These are phyloP conservation scores for Barnettozyma wickerhamii DNA, from an alignment of 805 yeast species.

Conservation along the genomic window DNA sequence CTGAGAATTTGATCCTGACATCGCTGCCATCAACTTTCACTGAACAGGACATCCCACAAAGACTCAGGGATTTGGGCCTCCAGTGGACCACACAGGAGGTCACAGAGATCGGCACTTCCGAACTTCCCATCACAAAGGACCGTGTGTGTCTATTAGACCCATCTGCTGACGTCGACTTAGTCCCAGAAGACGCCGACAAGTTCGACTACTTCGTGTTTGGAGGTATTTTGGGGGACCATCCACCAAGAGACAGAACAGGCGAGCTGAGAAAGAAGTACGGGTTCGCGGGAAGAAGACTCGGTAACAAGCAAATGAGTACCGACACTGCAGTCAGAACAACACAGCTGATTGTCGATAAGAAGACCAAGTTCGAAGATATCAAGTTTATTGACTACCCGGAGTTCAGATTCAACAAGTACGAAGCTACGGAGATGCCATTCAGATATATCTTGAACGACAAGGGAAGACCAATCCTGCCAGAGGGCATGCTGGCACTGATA, in stretches of 20 bases:
- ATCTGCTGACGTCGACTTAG: conserved; percentile 68
- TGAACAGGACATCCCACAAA: conserved; percentile 57
- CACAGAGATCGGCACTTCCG: conserved; percentile 34
- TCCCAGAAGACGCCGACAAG: conserved; percentile 57
- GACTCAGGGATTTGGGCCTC: conserved; percentile 55
- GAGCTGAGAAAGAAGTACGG: conserved; percentile 79
- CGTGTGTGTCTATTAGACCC: conserved; percentile 88
- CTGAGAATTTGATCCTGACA: conserved; percentile 66
- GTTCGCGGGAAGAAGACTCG: conserved; percentile 81
- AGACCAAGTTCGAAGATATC: conserved; percentile 61
- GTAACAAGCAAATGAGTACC: conserved; percentile 91
- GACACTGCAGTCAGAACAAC: conserved; percentile 96
- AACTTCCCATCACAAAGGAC: conserved; percentile 41
- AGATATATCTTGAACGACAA: conserved; percentile 68
- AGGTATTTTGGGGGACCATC: conserved; percentile 93
- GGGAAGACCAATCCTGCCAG: conserved; percentile 79
- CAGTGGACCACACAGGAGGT: conserved; percentile 82
- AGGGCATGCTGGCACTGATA: conserved; percentile 86
- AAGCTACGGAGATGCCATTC: conserved; percentile 97
- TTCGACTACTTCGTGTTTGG: conserved; percentile 94
- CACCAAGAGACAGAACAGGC: conserved; percentile 87
- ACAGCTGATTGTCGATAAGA: conserved; percentile 64
- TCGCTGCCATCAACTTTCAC: conserved; percentile 68
- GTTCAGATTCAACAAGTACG: conserved; percentile 79
- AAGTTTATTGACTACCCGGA: conserved; percentile 92